These are phyloP conservation scores for Monilinia fructicola DNA, from an alignment of 2,329 filamentous ascomycete genomes.

Conservation along the genomic window DNA sequence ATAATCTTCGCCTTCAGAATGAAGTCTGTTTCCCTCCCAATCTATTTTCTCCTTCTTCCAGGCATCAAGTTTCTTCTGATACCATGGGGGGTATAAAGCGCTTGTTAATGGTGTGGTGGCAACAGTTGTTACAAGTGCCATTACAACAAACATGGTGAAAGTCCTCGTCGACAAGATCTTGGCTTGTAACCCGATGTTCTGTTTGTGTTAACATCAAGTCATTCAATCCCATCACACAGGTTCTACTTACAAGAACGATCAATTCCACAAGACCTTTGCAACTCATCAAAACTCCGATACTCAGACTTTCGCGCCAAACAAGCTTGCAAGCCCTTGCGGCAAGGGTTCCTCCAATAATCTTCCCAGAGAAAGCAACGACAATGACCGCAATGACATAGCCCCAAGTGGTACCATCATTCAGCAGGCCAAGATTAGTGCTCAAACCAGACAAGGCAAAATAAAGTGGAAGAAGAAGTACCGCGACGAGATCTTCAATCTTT, in stretches of 20 bases:
- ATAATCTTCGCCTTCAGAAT: slow-evolving; percentile 42
- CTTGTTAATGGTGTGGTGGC: slow-evolving; percentile 75
- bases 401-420: slow-evolving; percentile 82
- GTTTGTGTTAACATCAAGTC: slow-evolving; percentile 16
- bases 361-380: slow-evolving; percentile 76
- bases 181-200: slow-evolving; percentile 81
- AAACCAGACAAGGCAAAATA: slow-evolving; percentile 93
- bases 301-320: slow-evolving; percentile 85
- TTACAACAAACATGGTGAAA: slow-evolving; percentile 93
- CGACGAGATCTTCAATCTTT: slow-evolving; percentile 90
- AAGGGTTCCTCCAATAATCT: slow-evolving; percentile 78
- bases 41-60: slow-evolving; percentile 88
- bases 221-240: neutral
- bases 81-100: slow-evolving; percentile 73
- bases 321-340: slow-evolving; percentile 75
- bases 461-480: slow-evolving; percentile 78
- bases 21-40: slow-evolving; percentile 66
- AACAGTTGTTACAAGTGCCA: slow-evolving; percentile 87
- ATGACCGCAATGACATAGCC: slow-evolving; percentile 85
- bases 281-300: slow-evolving; percentile 90
- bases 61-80: slow-evolving; percentile 68
- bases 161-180: slow-evolving; percentile 76
- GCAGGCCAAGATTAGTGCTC: slow-evolving; percentile 80
- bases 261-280: slow-evolving; percentile 94
- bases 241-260: slow-evolving; percentile 76